These are phyloP conservation scores for Plasmopara muralis DNA, from an alignment of 352 stramenopile species.

Conservation along the genomic window DNA sequence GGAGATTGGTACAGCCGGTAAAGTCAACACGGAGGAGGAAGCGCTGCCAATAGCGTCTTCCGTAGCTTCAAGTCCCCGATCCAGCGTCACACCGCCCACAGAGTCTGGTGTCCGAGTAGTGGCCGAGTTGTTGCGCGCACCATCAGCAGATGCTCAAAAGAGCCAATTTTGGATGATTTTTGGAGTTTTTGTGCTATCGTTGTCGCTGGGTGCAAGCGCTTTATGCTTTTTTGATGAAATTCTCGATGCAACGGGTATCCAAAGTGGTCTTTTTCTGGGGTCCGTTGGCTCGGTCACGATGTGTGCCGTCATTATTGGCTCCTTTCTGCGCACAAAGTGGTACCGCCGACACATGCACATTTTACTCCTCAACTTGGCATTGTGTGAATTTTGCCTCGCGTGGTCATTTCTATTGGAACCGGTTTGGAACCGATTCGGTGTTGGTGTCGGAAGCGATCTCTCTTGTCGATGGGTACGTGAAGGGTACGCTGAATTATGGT, in stretches of 20 bases:
- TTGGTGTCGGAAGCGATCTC: too few species aligned
- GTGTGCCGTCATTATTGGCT: conserved; percentile 32
- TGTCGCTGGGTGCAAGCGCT: too few species aligned
- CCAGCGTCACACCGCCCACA: conserved; percentile 1
- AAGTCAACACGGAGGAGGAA: too few species aligned
- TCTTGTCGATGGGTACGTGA: too few species aligned
- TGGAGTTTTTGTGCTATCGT: too few species aligned
- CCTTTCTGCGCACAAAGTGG: conserved; percentile 43
- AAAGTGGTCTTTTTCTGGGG: too few species aligned
- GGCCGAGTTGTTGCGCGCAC: conserved; percentile 16
- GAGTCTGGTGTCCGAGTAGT: conserved; percentile 19
- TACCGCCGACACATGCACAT: conserved; percentile 70
- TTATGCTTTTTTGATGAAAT: too few species aligned
- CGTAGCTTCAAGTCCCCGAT: conserved; percentile 3
- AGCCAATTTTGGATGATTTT: conserved; percentile 31
- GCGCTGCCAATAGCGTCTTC: conserved; percentile 1
- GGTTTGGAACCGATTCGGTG: conserved; percentile 27
- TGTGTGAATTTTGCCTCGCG: conserved; percentile 55
- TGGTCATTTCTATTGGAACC: conserved; percentile 70
- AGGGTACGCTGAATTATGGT: too few species aligned
- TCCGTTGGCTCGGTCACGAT: too few species aligned
- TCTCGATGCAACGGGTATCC: too few species aligned
- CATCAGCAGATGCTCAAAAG: conserved; percentile 16
- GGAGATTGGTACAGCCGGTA: too few species aligned
- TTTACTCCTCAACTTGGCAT: conserved; percentile 53